Evolutionary conservation across 2,329 filamentous ascomycete genomes (phyloP), one percentile per base, ranked within the genome.

Genomic region (Alternaria arborescens): DNA sequence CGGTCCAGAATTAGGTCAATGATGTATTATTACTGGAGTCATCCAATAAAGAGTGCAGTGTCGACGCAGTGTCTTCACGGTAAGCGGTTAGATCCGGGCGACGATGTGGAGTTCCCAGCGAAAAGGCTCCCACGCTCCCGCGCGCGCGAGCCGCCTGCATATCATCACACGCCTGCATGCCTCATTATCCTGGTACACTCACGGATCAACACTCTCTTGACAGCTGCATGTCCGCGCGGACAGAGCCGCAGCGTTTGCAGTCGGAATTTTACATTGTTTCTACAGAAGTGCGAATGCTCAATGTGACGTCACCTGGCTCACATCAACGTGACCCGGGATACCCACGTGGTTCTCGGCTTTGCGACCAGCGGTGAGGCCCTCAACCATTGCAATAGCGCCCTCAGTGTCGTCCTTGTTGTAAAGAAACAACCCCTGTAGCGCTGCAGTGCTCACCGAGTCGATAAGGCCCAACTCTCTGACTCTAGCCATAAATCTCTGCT

Each of bases 331-430:
- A 38, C 71, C 72, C 30, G 68, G 66, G 32, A 76, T 66, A 47
- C 75, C 71, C 71, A 70, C 74, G 60, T 72, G 71, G 47, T 64
- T 65, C 46, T 69, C 66, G 40, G 60, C 69, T 58, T 66, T 66
- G 56, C 66, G 68, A 58, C 69, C 69, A 59, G 71, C 71, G 61
- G 71, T 71, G 67, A 92, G 80, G 2, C 85, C 87, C 63, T 91
- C 89, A 1, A 89, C 90, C 89, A 91, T 93, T 16, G 83, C 81
- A 66, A 98, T 94, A 14, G 94, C 94, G 2, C 94, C 93, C 67
- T 93, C 85, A 83, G 94, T 91, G 70, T 97, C 87, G 65, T 90
- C 91, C 81, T 99, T 99, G 80, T 98, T 96, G 78, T 96, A 97
- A 77, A 98, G 79, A 78, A 99, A 99, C 44, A 99, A 80, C 0